These are phyloP conservation scores for Globisporangium spiculum DNA, from an alignment of 352 stramenopile genomes.

Conservation along the genomic window DNA sequence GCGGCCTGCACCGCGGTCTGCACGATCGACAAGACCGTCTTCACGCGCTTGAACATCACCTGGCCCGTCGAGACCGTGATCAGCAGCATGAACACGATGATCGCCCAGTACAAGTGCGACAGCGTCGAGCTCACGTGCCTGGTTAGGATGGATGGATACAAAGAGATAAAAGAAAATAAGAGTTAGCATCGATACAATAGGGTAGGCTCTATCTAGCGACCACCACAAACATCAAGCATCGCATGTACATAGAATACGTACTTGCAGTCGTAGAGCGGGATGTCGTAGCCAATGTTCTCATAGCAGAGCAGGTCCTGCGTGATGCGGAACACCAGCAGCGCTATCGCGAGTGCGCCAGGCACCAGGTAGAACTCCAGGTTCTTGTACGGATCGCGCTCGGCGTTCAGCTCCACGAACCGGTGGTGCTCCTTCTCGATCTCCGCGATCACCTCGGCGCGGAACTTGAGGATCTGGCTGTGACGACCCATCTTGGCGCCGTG, in stretches of 20 bases:
- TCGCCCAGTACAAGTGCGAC: constrained; percentile 83
- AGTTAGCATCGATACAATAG: constrained; percentile 10
- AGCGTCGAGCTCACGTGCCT: constrained; percentile 85
- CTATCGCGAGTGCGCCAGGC: constrained; percentile 86
- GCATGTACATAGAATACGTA: constrained; percentile 36
- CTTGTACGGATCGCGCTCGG: constrained; percentile 94
- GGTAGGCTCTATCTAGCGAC: not conserved
- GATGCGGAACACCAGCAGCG: constrained; percentile 89
- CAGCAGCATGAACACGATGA: constrained; percentile 86
- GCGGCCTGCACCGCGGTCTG: constrained; percentile 60
- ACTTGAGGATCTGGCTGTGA: constrained; percentile 87
- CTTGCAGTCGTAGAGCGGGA: constrained; percentile 90
- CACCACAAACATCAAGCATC: constrained; percentile 1
- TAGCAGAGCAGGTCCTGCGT: constrained; percentile 82
- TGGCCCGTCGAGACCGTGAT: constrained; percentile 81
- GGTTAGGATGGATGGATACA: constrained; percentile 1
- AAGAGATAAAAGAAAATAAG: constrained; percentile 10
- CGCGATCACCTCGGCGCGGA: constrained; percentile 73
- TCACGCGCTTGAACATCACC: constrained; percentile 84
- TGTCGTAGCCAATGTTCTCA: constrained; percentile 80
- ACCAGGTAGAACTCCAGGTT: constrained; percentile 94
- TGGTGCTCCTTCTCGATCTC: constrained; percentile 90
- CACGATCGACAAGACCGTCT: constrained; percentile 69
- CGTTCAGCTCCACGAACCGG: constrained; percentile 94
- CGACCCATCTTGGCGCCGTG: constrained; percentile 95